These are phyloP conservation scores for Fistulinella staudtii DNA, from an alignment of 1,284 basidiomycete species.

Conservation along the genomic window DNA sequence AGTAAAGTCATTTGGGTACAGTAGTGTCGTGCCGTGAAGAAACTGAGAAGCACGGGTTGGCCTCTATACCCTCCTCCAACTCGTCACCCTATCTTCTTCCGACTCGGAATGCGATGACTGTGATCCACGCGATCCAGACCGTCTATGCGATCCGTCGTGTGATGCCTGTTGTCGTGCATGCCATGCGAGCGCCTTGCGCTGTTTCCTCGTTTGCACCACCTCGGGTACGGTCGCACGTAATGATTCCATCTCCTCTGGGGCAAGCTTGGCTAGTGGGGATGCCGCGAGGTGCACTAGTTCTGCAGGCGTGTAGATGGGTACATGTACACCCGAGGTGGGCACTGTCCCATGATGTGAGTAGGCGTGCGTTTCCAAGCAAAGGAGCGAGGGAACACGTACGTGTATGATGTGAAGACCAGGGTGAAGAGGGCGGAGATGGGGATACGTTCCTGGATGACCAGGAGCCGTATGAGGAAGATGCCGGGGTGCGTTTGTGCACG, in stretches of 20 bases:
- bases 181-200: constrained; percentile 27
- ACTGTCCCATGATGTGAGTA: no score
- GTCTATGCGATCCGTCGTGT: no score
- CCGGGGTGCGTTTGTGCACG: constrained; percentile 21
- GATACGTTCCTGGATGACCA: no score
- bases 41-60: no score
- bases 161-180: constrained; percentile 7
- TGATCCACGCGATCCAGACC: constrained; percentile 6
- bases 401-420: background rate
- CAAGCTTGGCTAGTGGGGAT: constrained; percentile 20
- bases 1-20: no score
- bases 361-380: background rate
- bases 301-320: constrained; percentile 25
- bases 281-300: constrained; percentile 23
- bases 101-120: no score
- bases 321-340: no score
- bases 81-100: constrained; percentile 15
- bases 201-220: constrained; percentile 22
- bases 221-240: constrained; percentile 23
- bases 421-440: constrained; percentile 8
- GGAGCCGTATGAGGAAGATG: no score
- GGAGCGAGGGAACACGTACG: constrained; percentile 13
- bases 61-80: constrained; percentile 18
- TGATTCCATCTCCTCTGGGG: background rate
- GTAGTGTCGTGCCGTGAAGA: no score